Percentiles rank a stretch among this genome's conserved stretches.
phyloP scores from a whole-genome alignment of 306 rosid genomes.

The Betula pendula region DNA sequence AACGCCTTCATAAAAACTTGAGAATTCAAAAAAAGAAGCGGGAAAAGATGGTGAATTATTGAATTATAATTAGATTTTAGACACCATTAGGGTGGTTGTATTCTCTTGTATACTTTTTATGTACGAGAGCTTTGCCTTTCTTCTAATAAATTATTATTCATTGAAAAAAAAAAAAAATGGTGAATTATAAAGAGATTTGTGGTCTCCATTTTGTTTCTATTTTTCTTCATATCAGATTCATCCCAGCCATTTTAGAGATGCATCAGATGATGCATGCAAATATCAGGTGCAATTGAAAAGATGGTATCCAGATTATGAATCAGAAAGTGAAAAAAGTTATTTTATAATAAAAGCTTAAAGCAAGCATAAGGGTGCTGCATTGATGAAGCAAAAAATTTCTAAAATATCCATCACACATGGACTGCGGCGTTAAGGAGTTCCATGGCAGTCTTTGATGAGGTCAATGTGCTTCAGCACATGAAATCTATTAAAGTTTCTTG shows the following conservation, averaged over 20 bases:
- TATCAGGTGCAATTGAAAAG: background rate
- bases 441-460: background rate
- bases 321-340: background rate
- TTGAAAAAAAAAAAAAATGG: background rate
- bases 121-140: too few relatives aligned
- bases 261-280: background rate
- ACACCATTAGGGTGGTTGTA: too few relatives aligned
- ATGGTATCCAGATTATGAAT: background rate
- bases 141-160: too few relatives aligned
- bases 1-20: background rate
- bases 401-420: slow-evolving; percentile 2
- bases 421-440: background rate
- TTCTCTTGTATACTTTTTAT: too few relatives aligned
- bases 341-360: background rate
- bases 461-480: background rate
- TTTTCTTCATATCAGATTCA: background rate
- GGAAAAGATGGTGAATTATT: background rate
- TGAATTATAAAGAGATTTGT: background rate
- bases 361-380: background rate
- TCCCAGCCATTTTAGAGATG: background rate
- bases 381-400: background rate
- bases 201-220: background rate
- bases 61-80: too few relatives aligned
- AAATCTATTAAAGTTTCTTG: background rate
- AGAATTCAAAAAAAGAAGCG: background rate